Evolutionary conservation across 2,329 filamentous ascomycete species (phyloP), one percentile per base, ranked within the genome.

Genomic region (Aspergillus ruber): DNA sequence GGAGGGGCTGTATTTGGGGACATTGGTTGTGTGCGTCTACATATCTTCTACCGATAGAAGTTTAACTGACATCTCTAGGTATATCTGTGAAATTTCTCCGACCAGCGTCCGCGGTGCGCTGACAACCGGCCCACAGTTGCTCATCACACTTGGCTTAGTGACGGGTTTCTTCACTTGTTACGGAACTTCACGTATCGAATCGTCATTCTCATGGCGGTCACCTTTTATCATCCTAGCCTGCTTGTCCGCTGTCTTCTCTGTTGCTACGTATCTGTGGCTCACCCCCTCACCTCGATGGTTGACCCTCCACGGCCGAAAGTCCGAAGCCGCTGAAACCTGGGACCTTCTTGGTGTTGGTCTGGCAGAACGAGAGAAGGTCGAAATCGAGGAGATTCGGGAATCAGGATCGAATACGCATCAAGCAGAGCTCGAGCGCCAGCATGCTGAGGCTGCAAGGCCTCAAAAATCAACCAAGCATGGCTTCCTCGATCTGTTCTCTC

Each of bases 11-110:
- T 83, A 75, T 53, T 56, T 84, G 4, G 74, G 75, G n/a, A 80
- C 72, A n/a, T 60, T 79, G 20, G 69, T 73, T 8, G 79, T 83
- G 57, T 74, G 53, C 17, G 50, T 46, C 8, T 10, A 20, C 17
- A 2, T 15, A 38, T 17, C 21, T 4, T 17, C 17, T 32, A 5
- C 12, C 10, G 15, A 42, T 15, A n/a, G 9, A 10, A 5, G 10
- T 45, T 9, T 18, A 46, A 12, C 21, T 4, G 7, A 29, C n/a
- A 21, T 43, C 61, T 59, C 3, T 81, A 58, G 52, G 6, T 58
- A 83, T 51, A 78, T 84, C 21, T 78, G 77, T 48, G 82, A 85
- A 59, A 80, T 84, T 13, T 76, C 80, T 1, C 81, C 80, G 0
- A 65, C 73, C 1, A 65, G 63, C 3, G 62, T 67, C 3, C 66